Base-by-base conservation (phyloP, 306 rosid genomes). In the Ochetophila trinervis region DNA sequence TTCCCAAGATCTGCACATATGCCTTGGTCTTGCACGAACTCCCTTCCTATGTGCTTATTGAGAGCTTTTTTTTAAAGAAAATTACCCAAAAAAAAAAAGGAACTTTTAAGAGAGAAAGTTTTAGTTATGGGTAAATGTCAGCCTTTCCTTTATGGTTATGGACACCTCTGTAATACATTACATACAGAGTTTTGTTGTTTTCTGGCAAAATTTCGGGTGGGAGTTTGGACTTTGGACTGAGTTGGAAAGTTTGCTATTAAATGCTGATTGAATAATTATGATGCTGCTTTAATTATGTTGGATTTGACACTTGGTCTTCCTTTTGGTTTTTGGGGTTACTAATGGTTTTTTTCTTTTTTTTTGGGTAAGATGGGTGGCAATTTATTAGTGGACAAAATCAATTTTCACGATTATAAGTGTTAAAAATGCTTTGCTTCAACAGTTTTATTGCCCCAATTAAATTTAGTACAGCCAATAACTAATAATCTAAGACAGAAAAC, bases 241-340 rank as follows among this genome's bases (percentile, higher is more conserved):
- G 63, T 32, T 27, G 71, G 68, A 60, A 47, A 34, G 73, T 35
- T 57, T 63, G 53, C 62, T 69, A 57, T 32, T 49, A 6, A 62
- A 24, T 74, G 74, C 44, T 71, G 68, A 77, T 77, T 72, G 78
- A 74, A 44, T 64, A 68, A 81, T 51, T 40, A 72, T 69, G 53
- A 22, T 18, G 75, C 32, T 74, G 73, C 63, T 74, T 58, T 61
- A 60, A 74, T 75, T 57, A 69, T 61, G 69, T 21, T 69, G 76
- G 62, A 63, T 34, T 62, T 75, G 78, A 84, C 81, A 86, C 79
- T 52, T 74, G 77, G 63, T 75, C 63, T 68, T 13, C 22, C 77
- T 72, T 34, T 20, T 40, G 15, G 0, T 18, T 48, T 34, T 63
- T 68, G 2, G 2, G 32, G 2, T 27, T 27, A 4, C 32, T 4